Conservation (phyloP, 2,329 filamentous ascomycete genomes). For the Fusarium burgessii region DNA sequence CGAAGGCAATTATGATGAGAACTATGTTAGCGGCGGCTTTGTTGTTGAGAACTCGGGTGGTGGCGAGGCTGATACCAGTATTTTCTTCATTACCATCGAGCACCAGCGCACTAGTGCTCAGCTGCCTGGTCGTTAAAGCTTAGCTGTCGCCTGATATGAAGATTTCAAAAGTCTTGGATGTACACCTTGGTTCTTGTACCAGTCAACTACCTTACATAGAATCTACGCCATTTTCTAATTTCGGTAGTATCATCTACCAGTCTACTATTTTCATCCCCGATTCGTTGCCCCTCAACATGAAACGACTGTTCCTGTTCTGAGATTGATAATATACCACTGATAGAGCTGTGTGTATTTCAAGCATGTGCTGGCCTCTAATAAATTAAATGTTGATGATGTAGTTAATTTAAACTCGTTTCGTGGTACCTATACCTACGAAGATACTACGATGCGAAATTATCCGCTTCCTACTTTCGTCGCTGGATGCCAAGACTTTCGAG, state of each 20-base stretch:
- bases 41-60: neutral
- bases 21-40: neutral
- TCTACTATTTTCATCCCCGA: neutral
- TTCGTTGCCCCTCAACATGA: neutral
- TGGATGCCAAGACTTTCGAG: conserved; percentile 42
- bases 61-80: neutral
- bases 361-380: neutral
- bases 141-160: neutral
- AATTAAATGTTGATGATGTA: fast-evolving
- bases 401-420: neutral
- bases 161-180: neutral
- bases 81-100: conserved; percentile 7
- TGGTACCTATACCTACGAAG: neutral
- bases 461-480: neutral
- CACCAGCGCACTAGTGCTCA: neutral
- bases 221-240: neutral
- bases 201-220: neutral
- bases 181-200: neutral
- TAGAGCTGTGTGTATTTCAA: neutral
- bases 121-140: neutral
- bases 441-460: fast-evolving
- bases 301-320: neutral
- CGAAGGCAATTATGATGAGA: neutral
- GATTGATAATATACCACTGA: neutral
- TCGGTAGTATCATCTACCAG: neutral